A percentile compares a stretch with the other conserved stretches of the same genome.
Evolutionary conservation across 2,329 filamentous ascomycete genomes (phyloP).

Genomic region (Monosporascus sp.): DNA sequence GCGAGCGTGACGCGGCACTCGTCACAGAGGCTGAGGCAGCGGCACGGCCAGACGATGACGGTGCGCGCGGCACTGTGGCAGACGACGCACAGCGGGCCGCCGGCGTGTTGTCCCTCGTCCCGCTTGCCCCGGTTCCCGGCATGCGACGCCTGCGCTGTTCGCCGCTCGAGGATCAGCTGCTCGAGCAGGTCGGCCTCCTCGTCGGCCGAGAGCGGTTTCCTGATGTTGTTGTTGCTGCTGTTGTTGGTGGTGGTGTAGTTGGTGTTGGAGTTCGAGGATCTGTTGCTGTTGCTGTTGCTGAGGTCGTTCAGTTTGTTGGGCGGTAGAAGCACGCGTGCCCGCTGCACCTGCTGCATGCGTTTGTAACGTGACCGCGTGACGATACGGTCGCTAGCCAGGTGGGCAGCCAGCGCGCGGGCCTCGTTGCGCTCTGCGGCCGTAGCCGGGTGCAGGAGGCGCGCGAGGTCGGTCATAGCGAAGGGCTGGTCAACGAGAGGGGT

Average conservation of each 20-base stretch:
- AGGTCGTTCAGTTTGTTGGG: constrained; percentile 19
- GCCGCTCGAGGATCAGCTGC: constrained; percentile 52
- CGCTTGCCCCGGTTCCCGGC: constrained; percentile 7
- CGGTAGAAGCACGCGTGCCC: constrained; percentile 62
- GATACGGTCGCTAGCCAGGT: constrained; percentile 65
- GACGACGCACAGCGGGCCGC: constrained; percentile 83
- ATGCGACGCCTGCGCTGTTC: constrained; percentile 25
- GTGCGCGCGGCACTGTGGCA: constrained; percentile 83
- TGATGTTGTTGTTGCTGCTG: constrained; percentile 9
- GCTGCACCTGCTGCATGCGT: constrained; percentile 62
- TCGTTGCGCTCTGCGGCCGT: constrained; percentile 68
- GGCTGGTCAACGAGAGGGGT: constrained; percentile 57
- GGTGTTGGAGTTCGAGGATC: constrained; percentile 28
- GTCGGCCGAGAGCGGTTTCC: constrained; percentile 41
- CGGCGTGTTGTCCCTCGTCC: constrained; percentile 33
- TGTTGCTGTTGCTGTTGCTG: constrained; percentile 17
- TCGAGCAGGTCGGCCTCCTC: constrained; percentile 60
- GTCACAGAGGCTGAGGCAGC: constrained; percentile 89
- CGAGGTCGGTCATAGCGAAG: constrained; percentile 65
- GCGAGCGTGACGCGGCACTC: constrained; percentile 90
- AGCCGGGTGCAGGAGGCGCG: constrained; percentile 75
- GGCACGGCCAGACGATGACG: constrained; percentile 93
- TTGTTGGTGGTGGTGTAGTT: constrained; percentile 6
- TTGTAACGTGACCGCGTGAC: constrained; percentile 79
- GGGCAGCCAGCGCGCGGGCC: constrained; percentile 74